These are phyloP conservation scores for Claviceps humidiphila DNA, from an alignment of 2,329 filamentous ascomycete genomes.

Conservation along the genomic window DNA sequence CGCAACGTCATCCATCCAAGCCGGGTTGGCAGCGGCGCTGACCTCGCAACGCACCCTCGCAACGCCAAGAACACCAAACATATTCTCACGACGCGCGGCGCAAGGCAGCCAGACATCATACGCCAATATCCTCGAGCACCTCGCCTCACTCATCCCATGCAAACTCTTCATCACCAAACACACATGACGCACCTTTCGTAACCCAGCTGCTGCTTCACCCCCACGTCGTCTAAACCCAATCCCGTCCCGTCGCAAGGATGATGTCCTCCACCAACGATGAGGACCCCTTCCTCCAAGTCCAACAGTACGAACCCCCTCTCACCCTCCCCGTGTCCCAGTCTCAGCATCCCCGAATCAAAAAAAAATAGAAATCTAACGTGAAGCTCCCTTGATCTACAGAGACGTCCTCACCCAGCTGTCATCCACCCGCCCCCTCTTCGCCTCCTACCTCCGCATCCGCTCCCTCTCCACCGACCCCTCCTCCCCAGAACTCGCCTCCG, in stretches of 20 bases:
- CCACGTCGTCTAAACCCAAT: background rate
- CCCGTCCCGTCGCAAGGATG: constrained; percentile 28
- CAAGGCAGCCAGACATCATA: too few relatives aligned
- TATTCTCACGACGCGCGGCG: too few relatives aligned
- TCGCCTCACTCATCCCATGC: too few relatives aligned
- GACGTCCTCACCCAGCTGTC: constrained; percentile 79
- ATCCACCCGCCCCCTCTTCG: constrained; percentile 73
- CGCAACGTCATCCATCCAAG: too few relatives aligned
- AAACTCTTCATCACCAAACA: background rate
- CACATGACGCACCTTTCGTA: background rate
- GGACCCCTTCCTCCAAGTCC: constrained; percentile 61
- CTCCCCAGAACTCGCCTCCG: constrained; percentile 76
- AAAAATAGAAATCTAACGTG: background rate
- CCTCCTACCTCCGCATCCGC: constrained; percentile 90
- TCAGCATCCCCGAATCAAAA: background rate
- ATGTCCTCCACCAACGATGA: constrained; percentile 56
- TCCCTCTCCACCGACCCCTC: constrained; percentile 59
- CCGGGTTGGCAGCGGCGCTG: too few relatives aligned
- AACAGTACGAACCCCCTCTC: constrained; percentile 37
- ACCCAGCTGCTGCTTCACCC: background rate
- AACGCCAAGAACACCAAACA: too few relatives aligned
- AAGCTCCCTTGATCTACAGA: constrained; percentile 20
- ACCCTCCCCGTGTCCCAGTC: background rate
- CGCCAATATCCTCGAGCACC: too few relatives aligned
- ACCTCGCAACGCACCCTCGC: too few relatives aligned